These are phyloP conservation scores for Suillus subaureus DNA, from an alignment of 768 basidiomycete species.

Conservation along the genomic window DNA sequence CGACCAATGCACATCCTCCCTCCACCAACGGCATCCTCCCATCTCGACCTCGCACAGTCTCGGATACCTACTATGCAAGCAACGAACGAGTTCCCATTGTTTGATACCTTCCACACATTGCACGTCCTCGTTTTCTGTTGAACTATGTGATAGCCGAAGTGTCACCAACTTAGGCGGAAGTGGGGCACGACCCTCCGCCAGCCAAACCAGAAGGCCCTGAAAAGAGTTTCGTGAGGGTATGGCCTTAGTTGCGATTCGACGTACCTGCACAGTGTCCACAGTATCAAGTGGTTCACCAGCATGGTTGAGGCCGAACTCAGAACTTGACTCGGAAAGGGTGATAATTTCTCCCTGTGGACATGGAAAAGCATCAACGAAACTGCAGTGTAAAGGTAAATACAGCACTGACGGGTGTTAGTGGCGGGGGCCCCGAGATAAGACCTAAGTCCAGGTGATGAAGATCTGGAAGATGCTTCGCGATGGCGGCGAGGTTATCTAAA, in stretches of 20 bases:
- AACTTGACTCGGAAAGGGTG: neutral
- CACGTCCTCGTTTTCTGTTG: neutral
- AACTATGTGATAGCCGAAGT: constrained; percentile 2
- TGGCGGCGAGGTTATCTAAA: neutral
- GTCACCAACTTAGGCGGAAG: constrained; percentile 1
- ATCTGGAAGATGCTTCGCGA: constrained; percentile 1
- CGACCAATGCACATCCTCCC: neutral
- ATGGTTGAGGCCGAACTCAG: neutral
- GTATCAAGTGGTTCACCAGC: neutral
- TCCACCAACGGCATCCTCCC: constrained; percentile 4
- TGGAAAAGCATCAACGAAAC: neutral
- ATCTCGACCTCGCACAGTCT: neutral
- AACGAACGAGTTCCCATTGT: neutral
- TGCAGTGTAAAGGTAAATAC: neutral
- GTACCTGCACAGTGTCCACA: neutral
- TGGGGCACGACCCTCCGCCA: neutral
- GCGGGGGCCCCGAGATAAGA: neutral
- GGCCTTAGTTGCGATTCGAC: neutral
- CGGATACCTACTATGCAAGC: neutral
- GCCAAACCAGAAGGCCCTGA: neutral
- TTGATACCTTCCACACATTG: neutral
- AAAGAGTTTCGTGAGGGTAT: neutral
- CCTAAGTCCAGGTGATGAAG: constrained; percentile 1
- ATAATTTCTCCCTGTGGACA: neutral
- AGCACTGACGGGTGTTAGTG: neutral